Evolutionary conservation across 2,329 filamentous ascomycete species (phyloP), one percentile per base, ranked within the genome.

Genomic region (Epicoccum sorghinum): DNA sequence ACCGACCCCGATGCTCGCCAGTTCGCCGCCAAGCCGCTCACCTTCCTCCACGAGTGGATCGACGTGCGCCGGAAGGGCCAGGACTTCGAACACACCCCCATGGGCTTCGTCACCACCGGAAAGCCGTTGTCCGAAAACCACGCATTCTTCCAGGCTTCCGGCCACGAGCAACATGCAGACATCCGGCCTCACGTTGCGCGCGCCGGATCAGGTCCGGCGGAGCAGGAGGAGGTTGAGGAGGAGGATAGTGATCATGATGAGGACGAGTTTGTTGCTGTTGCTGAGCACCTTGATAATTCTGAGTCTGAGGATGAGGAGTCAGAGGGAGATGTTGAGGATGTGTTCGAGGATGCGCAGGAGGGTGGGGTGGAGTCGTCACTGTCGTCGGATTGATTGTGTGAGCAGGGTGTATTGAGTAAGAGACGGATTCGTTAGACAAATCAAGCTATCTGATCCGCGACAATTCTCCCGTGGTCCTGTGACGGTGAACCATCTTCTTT

Each of bases 21-120:
- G 57, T 68, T 73, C 38, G 49, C 59, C 4, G 52, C 55, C 9
- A 70, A 70, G 30, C 66, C 70, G 8, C 61, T 70, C 3, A 66
- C 58, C 1, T 75, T 75, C 37, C 50, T 87, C 0, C 77, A 82
- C 22, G 83, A 87, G 40, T 87, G 84, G 84, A 70, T 87, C 0
- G 72, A 80, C 0, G 55, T 84, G 0, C 77, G 81, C 0, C 79
- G 84, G 1, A 81, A 81, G 33, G 80, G 80, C 0, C 82, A 86
- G 51, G 83, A 87, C 53, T 79, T 86, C 46, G 63, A 78, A 12
- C 81, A 86, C 24, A 87, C 83, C 0, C 85, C 84, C 0, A 86
- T 87, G 78, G 84, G 83, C 0, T 82, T 81, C 60, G 51, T 86
- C 4, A 80, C 79, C 3, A 80, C 82, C 10, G 81, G 83, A 10